These are phyloP conservation scores for Cyclotella cryptica DNA, from an alignment of 108 stramenopile genomes.

Conservation along the genomic window DNA sequence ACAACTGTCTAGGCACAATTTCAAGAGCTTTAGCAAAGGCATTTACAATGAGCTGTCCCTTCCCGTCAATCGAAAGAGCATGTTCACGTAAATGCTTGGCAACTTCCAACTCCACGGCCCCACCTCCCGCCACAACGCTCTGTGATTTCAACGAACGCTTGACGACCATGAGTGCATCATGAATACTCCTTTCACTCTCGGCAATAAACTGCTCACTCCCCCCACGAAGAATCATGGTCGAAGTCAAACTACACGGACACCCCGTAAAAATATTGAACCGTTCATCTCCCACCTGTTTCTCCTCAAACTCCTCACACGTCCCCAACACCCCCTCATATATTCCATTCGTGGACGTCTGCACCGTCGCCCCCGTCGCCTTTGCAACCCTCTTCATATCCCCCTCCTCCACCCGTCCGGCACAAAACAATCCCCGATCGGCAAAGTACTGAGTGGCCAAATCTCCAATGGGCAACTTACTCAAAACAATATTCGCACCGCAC, in stretches of 20 bases:
- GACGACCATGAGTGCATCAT: slow-evolving; percentile 98
- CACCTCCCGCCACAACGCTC: slow-evolving; percentile 97
- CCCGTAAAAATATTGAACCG: slow-evolving; percentile 97
- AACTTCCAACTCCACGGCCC: slow-evolving; percentile 98
- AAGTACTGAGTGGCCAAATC: slow-evolving; percentile 99
- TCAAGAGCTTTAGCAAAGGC: slow-evolving; percentile 96
- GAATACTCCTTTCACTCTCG: slow-evolving; percentile 96
- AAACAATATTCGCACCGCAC: slow-evolving; percentile 96
- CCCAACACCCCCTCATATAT: slow-evolving; percentile 82
- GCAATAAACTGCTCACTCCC: slow-evolving; percentile 99
- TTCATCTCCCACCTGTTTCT: slow-evolving; percentile 96
- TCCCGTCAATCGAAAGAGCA: slow-evolving; percentile 94
- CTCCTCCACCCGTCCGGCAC: slow-evolving; percentile 97
- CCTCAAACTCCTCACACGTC: slow-evolving; percentile 94
- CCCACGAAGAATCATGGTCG: slow-evolving; percentile 96
- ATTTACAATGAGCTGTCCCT: slow-evolving; percentile 94
- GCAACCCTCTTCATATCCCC: slow-evolving; percentile 97
- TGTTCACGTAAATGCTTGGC: slow-evolving; percentile 79
- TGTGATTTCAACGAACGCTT: slow-evolving; percentile 90
- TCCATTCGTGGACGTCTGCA: slow-evolving; percentile 93
- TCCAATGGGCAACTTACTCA: slow-evolving; percentile 97
- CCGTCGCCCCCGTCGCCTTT: slow-evolving; percentile 92
- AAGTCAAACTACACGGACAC: slow-evolving; percentile 91
- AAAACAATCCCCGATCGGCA: slow-evolving; percentile 96
- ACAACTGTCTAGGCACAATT: slow-evolving; percentile 96